A percentile compares a stretch with the other conserved stretches of the same genome.
Conservation (phyloP, 768 basidiomycete species). For the Psilocybe azurescens region DNA sequence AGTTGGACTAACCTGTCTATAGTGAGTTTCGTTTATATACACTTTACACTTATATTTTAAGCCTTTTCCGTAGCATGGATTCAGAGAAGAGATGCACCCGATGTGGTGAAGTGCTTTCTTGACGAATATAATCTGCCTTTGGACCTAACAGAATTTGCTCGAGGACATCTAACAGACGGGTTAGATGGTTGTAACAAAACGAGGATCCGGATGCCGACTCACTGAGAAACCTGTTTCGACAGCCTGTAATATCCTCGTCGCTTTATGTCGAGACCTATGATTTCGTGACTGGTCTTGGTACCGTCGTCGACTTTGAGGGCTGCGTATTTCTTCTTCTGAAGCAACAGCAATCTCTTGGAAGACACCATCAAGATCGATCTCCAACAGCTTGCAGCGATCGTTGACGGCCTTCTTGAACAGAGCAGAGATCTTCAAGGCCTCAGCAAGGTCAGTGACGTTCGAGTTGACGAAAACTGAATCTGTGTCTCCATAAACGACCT, state of each 20-base stretch:
- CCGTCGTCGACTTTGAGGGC: slow-evolving; percentile 92
- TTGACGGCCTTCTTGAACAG: slow-evolving; percentile 97
- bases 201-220: slow-evolving; percentile 33
- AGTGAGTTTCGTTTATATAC: slow-evolving; percentile 1
- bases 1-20: slow-evolving; percentile 15
- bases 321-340: slow-evolving; percentile 99
- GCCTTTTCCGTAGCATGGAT: no score
- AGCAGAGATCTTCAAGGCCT: slow-evolving; percentile 90
- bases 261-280: slow-evolving; percentile 99
- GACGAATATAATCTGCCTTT: no score
- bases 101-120: no score
- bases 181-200: not conserved
- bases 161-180: slow-evolving; percentile 62
- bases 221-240: slow-evolving; percentile 95
- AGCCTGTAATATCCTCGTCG: slow-evolving; percentile 92
- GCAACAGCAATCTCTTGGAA: slow-evolving; percentile 88
- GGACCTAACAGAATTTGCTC: slow-evolving; percentile 69
- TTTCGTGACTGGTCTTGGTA: slow-evolving; percentile 76
- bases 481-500: slow-evolving; percentile 99
- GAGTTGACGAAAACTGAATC: slow-evolving; percentile 99
- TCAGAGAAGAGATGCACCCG: no score
- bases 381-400: slow-evolving; percentile 91
- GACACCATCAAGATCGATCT: slow-evolving; percentile 94
- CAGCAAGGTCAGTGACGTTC: slow-evolving; percentile 84
- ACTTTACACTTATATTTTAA: no score